Evolutionary conservation across 83 land plant genomes (phyloP), one percentile per base, ranked within the genome.

Genomic region (Larix sibirica): DNA sequence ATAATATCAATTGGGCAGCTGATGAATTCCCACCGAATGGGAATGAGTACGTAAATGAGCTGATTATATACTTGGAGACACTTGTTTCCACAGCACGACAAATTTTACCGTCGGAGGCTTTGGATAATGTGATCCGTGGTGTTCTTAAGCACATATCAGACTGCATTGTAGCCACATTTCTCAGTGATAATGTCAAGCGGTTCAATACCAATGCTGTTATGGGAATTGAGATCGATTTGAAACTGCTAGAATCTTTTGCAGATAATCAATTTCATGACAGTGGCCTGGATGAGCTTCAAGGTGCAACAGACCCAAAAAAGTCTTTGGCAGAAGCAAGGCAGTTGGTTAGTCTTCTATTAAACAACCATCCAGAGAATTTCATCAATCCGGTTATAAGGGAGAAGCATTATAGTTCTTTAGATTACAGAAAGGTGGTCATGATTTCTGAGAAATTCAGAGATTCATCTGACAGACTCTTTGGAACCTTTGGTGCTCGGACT

Each of bases 391-490:
- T 92, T 17, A 94, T 97, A 31, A 85, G 98, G 74, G 88, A 90
- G 90, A 95, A 82, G 69, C 93, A 87, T 81, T 97, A 95, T 82
- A 83, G 84, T 79, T 81, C 87, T 36, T 87, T 97, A 81, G 99
- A 97, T 79, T 88, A 89, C 62, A 92, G 90, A 79, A 97, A 89
- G 81, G 95, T 97, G 42, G 95, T 94, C 8, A 81, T 23, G 23
- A 87, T 95, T 50, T 90, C 92, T 79, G 99, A 97, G 71, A 97
- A 97, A 81, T 96, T 88, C 85, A 95, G 88, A 88, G 99, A 97
- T 83, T 84, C 98, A 21, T 89, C 99, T 20, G 99, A 97, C 75
- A 87, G 90, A 47, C 80, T 96, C 67, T 96, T 95, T 90, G 90
- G 93, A 83, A 90, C 92, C 75, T 85, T 93, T 62, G 78, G 91